phyloP scores from a whole-genome alignment of 371 early-diverging fungal genomes.

The Actinomucor elegans region DNA sequence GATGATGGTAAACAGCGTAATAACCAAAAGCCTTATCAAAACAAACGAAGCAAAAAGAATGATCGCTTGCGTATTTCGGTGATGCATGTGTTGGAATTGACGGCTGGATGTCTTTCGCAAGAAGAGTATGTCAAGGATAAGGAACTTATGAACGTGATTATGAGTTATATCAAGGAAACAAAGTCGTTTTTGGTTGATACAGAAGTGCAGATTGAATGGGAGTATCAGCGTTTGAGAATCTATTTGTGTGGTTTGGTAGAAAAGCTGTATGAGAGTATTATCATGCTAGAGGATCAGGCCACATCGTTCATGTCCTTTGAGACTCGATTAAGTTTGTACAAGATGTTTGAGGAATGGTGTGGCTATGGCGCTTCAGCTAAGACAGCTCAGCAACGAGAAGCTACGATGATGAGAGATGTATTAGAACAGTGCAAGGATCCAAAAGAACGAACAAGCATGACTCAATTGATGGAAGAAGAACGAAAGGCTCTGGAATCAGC shows the following conservation, averaged over 20 bases:
- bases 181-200: constrained; percentile 66
- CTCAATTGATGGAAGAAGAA: constrained; percentile 75
- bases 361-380: constrained; percentile 75
- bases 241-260: constrained; percentile 88
- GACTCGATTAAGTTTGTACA: constrained; percentile 73
- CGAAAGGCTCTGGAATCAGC: constrained; percentile 75
- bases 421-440: constrained; percentile 77
- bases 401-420: constrained; percentile 70
- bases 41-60: constrained; percentile 62
- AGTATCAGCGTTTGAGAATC: constrained; percentile 82
- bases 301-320: constrained; percentile 75
- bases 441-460: constrained; percentile 63
- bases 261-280: constrained; percentile 72
- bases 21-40: constrained; percentile 60
- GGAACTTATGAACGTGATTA: constrained; percentile 58
- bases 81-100: constrained; percentile 72
- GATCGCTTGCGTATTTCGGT: constrained; percentile 78
- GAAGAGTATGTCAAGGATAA: constrained; percentile 64
- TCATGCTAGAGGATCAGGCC: constrained; percentile 40
- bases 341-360: constrained; percentile 92
- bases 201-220: constrained; percentile 83
- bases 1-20: constrained; percentile 66
- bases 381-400: constrained; percentile 69
- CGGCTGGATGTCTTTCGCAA: constrained; percentile 66
- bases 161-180: constrained; percentile 75